A percentile compares a stretch with the other conserved stretches of the same genome.
Evolutionary conservation across 371 early-diverging fungal genomes (phyloP).

Genomic region (Mucor velutinosus): DNA sequence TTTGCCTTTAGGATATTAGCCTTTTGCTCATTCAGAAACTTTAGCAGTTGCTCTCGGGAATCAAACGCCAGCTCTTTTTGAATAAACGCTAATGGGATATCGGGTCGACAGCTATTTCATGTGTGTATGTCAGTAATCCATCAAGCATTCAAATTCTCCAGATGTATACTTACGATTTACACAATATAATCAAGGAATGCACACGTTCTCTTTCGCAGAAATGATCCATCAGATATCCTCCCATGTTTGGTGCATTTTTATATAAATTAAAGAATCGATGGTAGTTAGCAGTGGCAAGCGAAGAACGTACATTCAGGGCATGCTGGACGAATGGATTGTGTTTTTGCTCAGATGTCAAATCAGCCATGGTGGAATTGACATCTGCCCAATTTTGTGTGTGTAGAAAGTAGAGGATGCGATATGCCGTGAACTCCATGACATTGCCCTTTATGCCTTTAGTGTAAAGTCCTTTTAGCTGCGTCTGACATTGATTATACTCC

Average conservation of each 20-base stretch:
- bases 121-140: background rate
- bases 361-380: constrained; percentile 68
- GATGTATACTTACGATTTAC: constrained; percentile 60
- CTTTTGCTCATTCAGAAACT: constrained; percentile 51
- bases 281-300: constrained; percentile 81
- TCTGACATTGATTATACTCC: constrained; percentile 97
- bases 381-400: constrained; percentile 86
- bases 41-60: constrained; percentile 32
- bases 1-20: constrained; percentile 19
- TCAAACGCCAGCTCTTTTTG: constrained; percentile 57
- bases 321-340: constrained; percentile 64
- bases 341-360: constrained; percentile 61
- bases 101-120: constrained; percentile 35
- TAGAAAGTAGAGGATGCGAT: constrained; percentile 88
- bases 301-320: constrained; percentile 81
- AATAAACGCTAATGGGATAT: constrained; percentile 45
- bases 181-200: constrained; percentile 65
- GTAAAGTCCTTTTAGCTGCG: constrained; percentile 88
- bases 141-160: background rate
- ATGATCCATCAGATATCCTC: constrained; percentile 85
- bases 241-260: constrained; percentile 79
- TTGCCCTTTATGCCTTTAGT: constrained; percentile 65
- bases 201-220: constrained; percentile 87
- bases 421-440: constrained; percentile 87
- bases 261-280: constrained; percentile 82